Evolutionary conservation across 1,284 basidiomycete genomes (phyloP), one percentile per base, ranked within the genome.

Genomic region (Tilletia caries): DNA sequence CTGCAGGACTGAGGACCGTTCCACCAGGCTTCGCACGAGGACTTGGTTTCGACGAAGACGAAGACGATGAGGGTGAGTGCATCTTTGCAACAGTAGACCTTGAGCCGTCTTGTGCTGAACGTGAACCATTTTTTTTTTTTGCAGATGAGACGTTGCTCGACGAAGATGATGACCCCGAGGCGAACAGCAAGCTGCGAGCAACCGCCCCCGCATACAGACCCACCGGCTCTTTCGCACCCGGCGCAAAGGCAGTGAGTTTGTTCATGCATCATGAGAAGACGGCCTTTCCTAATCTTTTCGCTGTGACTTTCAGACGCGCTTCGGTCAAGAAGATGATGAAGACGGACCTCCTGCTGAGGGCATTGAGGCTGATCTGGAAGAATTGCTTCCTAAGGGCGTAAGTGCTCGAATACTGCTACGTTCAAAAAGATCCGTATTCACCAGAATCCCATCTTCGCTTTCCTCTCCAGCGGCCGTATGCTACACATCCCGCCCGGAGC

Each of bases 31-130:
- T 86, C 71, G 77, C 79, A 5, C 75, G 85, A 73, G 92, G 93
- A 0, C 83, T 93, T 67, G 33, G 33, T 3, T 87, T 87, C 68
- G 85, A 92, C 67, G 86, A 88, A 5, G 88, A 70, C n/a, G 48
- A 73, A 2, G 66, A 62, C 5, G 69, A 70, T 23, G 58, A 66
- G 18, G 48, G 32, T 37, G 46, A 66, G 52, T 27, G 32, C 10
- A 10, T 15, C 37, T 6, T 15, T 41, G 8, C 37, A n/a, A n/a
- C n/a, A n/a, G n/a, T n/a, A n/a, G n/a, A n/a, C n/a, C n/a, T n/a
- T n/a, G n/a, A n/a, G n/a, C n/a, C n/a, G n/a, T n/a, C n/a, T n/a
- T n/a, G n/a, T n/a, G n/a, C n/a, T n/a, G n/a, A n/a, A n/a, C n/a
- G n/a, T n/a, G 37, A 41, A 15, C 10, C 2, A 41, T 41, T 15